phyloP scores from a whole-genome alignment of 1,284 basidiomycete genomes.

The Trichosporon sp. region DNA sequence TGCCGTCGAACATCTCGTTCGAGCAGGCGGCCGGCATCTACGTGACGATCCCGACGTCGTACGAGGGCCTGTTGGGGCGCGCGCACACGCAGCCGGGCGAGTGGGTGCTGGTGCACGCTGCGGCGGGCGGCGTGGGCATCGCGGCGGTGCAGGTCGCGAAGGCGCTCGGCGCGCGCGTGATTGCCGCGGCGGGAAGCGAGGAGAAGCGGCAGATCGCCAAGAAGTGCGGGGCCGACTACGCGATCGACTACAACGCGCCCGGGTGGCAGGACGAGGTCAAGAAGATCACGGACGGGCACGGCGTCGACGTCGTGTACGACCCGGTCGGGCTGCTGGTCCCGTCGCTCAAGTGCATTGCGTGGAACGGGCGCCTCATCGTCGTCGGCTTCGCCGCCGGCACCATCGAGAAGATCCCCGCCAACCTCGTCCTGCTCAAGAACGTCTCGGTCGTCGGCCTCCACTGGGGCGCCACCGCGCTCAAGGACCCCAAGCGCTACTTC shows the following conservation, averaged over 20 bases:
- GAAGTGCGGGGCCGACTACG: slow-evolving; percentile 47
- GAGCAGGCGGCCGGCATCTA: slow-evolving; percentile 58
- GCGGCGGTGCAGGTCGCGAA: slow-evolving; percentile 89
- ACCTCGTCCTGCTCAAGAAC: slow-evolving; percentile 82
- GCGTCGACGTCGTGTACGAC: slow-evolving; percentile 82
- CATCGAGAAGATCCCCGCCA: slow-evolving; percentile 88
- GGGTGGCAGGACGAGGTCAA: slow-evolving; percentile 52
- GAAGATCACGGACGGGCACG: slow-evolving; percentile 70
- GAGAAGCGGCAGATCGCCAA: slow-evolving; percentile 49
- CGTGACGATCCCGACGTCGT: slow-evolving; percentile 42
- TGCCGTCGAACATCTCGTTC: slow-evolving; percentile 62
- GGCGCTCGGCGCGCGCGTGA: slow-evolving; percentile 51
- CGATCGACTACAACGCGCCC: slow-evolving; percentile 48
- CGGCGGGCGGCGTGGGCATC: slow-evolving; percentile 80
- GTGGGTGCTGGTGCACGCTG: slow-evolving; percentile 80
- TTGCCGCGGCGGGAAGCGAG: slow-evolving; percentile 49
- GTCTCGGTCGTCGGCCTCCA: slow-evolving; percentile 74
- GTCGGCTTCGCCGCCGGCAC: slow-evolving; percentile 83
- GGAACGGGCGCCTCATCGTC: slow-evolving; percentile 85
- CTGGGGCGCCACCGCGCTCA: slow-evolving; percentile 77
- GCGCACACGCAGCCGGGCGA: slow-evolving; percentile 73
- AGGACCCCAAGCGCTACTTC: slow-evolving; percentile 63
- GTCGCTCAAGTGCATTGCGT: slow-evolving; percentile 78
- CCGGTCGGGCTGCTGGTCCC: slow-evolving; percentile 60
- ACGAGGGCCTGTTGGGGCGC: slow-evolving; percentile 76